Evolutionary conservation across 805 yeast genomes (phyloP), one percentile per base, ranked within the genome.

Genomic region (Dipodascus albidus): DNA sequence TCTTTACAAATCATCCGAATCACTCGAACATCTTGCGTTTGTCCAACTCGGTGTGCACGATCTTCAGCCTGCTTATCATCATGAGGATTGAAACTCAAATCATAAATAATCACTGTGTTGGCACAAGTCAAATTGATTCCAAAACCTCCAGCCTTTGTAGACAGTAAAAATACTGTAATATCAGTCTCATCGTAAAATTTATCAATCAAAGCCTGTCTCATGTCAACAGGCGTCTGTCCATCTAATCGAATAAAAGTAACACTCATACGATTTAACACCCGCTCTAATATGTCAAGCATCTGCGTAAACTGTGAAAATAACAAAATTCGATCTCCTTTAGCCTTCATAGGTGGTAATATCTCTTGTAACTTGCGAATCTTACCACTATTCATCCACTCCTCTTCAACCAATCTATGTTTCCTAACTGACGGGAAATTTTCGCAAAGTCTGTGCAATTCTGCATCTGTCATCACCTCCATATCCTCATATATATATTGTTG

Each of bases 41-140:
- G 98, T 1, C 99, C 99, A 23, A 93, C 96, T 68, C 99, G 79
- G 67, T 93, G 99, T 0, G 98, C 96, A 65, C 99, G 80, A 68
- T 93, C 99, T 66, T 95, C 98, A 1, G 99, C 99, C 71, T 93
- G 99, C 64, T 85, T 85, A 65, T 93, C 99, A 67, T 93, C 99
- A 67, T 93, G 99, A 0, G 99, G 99, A 64, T 93, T 93, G 72
- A 93, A 93, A 51, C 95, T 83, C 66, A 89, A 91, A 66, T 93
- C 99, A 64, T 83, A 90, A 31, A 93, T 86, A 52, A 93, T 76
- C 1, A 93, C 99, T 56, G 83, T 81, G 65, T 88, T 91, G 4
- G 99, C 98, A 64, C 96, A 93, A 1, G 95, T 93, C 62, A 93
- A 76, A 64, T 93, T 93, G 69, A 93, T 93, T 54, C 99, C 99